phyloP scores from a whole-genome alignment of 106 monocot species.

The Cymbidium sinense region DNA sequence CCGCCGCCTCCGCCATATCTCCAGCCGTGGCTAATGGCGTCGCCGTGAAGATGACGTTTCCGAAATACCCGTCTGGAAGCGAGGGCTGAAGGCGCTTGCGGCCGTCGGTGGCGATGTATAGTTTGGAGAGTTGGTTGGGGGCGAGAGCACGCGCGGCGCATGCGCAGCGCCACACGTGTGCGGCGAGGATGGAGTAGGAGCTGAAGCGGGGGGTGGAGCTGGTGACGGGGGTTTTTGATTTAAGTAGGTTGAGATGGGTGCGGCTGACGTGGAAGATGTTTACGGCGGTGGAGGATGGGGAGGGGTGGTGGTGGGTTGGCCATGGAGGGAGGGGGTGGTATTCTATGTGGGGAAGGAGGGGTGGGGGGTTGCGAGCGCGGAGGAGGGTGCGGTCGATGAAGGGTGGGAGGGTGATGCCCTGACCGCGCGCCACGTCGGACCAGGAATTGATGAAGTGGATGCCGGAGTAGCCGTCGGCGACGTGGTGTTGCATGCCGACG shows the following conservation, averaged over 20 bases:
- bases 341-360: conserved; percentile 69
- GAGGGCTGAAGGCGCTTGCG: conserved; percentile 47
- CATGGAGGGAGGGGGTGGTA: conserved; percentile 87
- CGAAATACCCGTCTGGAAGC: conserved; percentile 74
- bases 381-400: conserved; percentile 82
- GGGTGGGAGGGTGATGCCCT: conserved; percentile 46
- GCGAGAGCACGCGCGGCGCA: conserved; percentile 65
- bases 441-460: conserved; percentile 95
- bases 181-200: conserved; percentile 62
- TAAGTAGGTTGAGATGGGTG: conserved; percentile 36
- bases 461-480: conserved; percentile 76
- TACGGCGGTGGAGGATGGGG: conserved; percentile 28
- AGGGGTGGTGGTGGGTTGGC: not conserved
- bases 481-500: conserved; percentile 97
- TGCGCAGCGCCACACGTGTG: conserved; percentile 75
- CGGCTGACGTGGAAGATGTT: conserved; percentile 51
- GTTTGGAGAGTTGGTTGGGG: conserved; percentile 55
- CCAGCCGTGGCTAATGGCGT: conserved; percentile 59
- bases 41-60: conserved; percentile 91
- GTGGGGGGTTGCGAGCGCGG: conserved; percentile 62
- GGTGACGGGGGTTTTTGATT: conserved; percentile 12
- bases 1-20: conserved; percentile 36
- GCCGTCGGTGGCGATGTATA: conserved; percentile 87
- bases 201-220: conserved; percentile 13
- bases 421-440: conserved; percentile 77